phyloP scores from a whole-genome alignment of 129 eudicot species.

The Artemisia annua region DNA sequence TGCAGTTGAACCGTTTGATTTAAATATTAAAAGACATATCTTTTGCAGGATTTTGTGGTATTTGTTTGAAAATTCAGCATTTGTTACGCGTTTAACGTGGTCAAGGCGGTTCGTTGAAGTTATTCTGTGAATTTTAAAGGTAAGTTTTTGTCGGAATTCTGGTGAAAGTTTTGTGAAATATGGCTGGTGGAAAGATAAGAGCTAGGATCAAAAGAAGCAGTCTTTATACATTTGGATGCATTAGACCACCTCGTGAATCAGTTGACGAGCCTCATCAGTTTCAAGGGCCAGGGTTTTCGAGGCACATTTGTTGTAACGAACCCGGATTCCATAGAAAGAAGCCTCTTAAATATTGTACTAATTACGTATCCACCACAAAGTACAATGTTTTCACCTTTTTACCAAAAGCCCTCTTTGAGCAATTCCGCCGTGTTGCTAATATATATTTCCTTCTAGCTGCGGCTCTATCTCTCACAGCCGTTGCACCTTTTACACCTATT shows the following conservation, averaged over 20 bases:
- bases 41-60: slow-evolving; percentile 17
- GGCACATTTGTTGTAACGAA: slow-evolving; percentile 44
- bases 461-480: slow-evolving; percentile 34
- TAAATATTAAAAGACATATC: slow-evolving; percentile 16
- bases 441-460: slow-evolving; percentile 49
- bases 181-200: slow-evolving; percentile 47
- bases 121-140: neutral
- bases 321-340: slow-evolving; percentile 41
- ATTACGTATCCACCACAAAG: slow-evolving; percentile 48
- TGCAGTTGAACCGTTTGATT: slow-evolving; percentile 23
- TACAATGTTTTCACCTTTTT: slow-evolving; percentile 44
- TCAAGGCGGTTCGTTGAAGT: neutral
- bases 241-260: slow-evolving; percentile 36
- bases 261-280: slow-evolving; percentile 33
- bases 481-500: slow-evolving; percentile 41
- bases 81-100: neutral
- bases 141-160: neutral
- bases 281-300: slow-evolving; percentile 44
- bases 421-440: slow-evolving; percentile 54
- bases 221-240: slow-evolving; percentile 47
- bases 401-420: slow-evolving; percentile 51
- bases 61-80: slow-evolving; percentile 20
- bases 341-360: slow-evolving; percentile 37
- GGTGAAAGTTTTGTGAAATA: slow-evolving; percentile 4
- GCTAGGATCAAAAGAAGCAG: slow-evolving; percentile 50